phyloP scores from a whole-genome alignment of 768 basidiomycete genomes.

The Xerocomellus dryophilus region DNA sequence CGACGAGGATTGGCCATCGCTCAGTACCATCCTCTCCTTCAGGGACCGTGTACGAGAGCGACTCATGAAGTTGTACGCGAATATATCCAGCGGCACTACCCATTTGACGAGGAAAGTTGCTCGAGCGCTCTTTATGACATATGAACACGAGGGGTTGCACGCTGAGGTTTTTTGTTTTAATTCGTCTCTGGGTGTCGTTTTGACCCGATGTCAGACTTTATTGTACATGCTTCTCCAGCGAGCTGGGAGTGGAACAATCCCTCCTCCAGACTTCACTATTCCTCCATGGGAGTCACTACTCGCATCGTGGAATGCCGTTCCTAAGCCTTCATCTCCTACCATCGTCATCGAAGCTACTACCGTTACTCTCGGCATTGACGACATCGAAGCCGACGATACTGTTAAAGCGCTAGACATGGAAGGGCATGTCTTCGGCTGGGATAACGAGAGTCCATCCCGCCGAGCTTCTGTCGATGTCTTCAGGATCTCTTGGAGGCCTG shows the following conservation, averaged over 20 bases:
- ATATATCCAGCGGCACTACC: slow-evolving; percentile 52
- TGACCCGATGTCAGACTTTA: slow-evolving; percentile 52
- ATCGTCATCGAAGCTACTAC: slow-evolving; percentile 57
- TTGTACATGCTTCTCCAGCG: slow-evolving; percentile 92
- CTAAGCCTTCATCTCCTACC: slow-evolving; percentile 41
- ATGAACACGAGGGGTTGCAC: slow-evolving; percentile 89
- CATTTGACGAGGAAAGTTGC: slow-evolving; percentile 62
- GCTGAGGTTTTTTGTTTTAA: slow-evolving; percentile 50
- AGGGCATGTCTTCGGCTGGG: slow-evolving; percentile 86
- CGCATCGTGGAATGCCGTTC: slow-evolving; percentile 44
- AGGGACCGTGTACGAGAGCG: slow-evolving; percentile 74
- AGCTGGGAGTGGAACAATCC: slow-evolving; percentile 71
- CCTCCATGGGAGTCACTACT: slow-evolving; percentile 70
- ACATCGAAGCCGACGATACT: slow-evolving; percentile 68
- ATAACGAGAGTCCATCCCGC: slow-evolving; percentile 81
- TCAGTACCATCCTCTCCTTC: slow-evolving; percentile 70
- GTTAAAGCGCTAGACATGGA: slow-evolving; percentile 37
- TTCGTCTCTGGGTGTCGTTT: background rate
- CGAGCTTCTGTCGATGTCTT: slow-evolving; percentile 62
- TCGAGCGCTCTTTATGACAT: slow-evolving; percentile 85
- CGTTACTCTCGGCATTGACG: slow-evolving; percentile 77
- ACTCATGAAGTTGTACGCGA: slow-evolving; percentile 67
- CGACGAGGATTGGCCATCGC: slow-evolving; percentile 84
- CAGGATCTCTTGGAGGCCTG: slow-evolving; percentile 77
- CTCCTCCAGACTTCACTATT: slow-evolving; percentile 68